phyloP scores from a whole-genome alignment of 768 basidiomycete genomes.

The Postia placenta region DNA sequence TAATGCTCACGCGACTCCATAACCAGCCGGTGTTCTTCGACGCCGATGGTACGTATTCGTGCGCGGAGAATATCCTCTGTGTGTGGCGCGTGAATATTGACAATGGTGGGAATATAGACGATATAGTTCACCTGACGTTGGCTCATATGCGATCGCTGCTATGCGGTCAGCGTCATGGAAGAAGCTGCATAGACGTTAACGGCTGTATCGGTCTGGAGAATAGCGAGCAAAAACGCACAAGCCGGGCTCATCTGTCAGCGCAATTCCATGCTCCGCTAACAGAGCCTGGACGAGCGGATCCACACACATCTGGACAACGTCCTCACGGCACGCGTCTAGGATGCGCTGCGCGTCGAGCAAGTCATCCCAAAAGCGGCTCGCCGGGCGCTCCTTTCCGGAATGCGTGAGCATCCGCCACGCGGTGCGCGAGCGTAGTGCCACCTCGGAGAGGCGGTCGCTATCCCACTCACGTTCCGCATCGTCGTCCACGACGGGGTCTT shows the following conservation, averaged over 20 bases:
- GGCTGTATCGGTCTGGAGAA: neutral
- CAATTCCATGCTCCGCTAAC: conserved; percentile 37
- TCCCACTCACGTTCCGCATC: conserved; percentile 8
- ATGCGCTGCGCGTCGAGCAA: conserved; percentile 37
- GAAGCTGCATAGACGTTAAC: conserved; percentile 36
- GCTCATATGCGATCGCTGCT: conserved; percentile 43
- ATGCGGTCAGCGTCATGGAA: conserved; percentile 49
- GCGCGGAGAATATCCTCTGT: conserved; percentile 60
- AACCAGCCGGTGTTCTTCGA: conserved; percentile 54
- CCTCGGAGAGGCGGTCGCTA: conserved; percentile 39
- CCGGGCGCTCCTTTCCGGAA: neutral
- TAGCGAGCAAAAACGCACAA: conserved; percentile 42
- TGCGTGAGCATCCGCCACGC: conserved; percentile 45
- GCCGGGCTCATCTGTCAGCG: conserved; percentile 50
- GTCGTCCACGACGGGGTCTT: conserved; percentile 15
- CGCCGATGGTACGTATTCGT: conserved; percentile 55
- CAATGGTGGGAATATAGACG: neutral
- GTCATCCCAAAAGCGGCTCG: conserved; percentile 24
- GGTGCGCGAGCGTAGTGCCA: conserved; percentile 38
- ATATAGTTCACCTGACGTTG: conserved; percentile 30
- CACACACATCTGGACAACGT: conserved; percentile 51
- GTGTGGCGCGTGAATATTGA: neutral
- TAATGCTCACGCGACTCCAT: conserved; percentile 37
- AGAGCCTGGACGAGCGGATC: conserved; percentile 37
- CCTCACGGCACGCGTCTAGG: conserved; percentile 45